Evolutionary conservation across 495 filamentous ascomycete genomes (phyloP).

Genomic region (Parmelia sp.): DNA sequence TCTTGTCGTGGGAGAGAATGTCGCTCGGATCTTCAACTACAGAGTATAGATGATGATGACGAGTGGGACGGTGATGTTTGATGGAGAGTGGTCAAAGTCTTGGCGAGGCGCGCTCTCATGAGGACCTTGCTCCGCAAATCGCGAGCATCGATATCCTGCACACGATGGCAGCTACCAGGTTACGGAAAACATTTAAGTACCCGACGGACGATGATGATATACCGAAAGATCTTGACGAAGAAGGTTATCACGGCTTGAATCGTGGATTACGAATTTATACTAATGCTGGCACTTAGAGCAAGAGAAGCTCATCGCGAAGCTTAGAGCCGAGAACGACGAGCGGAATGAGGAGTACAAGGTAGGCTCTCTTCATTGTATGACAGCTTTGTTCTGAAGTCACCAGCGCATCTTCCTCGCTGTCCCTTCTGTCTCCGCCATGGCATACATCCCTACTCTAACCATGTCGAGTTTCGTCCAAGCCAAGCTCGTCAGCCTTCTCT

Average conservation of each 20-base stretch:
- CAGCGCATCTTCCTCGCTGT: conserved; percentile 53
- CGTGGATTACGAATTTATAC: conserved; percentile 3
- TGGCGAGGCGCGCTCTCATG: background rate
- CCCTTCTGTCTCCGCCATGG: conserved; percentile 43
- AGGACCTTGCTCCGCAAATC: background rate
- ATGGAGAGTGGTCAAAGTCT: background rate
- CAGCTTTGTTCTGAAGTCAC: conserved; percentile 15
- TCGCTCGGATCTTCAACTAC: background rate
- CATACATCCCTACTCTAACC: conserved; percentile 50
- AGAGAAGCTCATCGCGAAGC: conserved; percentile 56
- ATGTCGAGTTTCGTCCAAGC: conserved; percentile 27
- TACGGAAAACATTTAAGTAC: conserved; percentile 60
- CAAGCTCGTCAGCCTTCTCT: conserved; percentile 45
- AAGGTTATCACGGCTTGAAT: conserved; percentile 40
- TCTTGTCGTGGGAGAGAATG: background rate
- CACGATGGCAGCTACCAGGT: conserved; percentile 34
- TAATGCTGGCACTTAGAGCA: conserved; percentile 49
- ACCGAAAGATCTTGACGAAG: conserved; percentile 55
- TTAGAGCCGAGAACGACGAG: conserved; percentile 49
- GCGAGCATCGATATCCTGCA: background rate
- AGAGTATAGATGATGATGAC: background rate
- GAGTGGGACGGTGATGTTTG: too few relatives aligned
- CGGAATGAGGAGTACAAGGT: conserved; percentile 57
- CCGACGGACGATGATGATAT: conserved; percentile 40
- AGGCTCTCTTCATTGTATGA: conserved; percentile 17